phyloP scores from a whole-genome alignment of 257 asterid genomes.

The Rubia yunnanensis region DNA sequence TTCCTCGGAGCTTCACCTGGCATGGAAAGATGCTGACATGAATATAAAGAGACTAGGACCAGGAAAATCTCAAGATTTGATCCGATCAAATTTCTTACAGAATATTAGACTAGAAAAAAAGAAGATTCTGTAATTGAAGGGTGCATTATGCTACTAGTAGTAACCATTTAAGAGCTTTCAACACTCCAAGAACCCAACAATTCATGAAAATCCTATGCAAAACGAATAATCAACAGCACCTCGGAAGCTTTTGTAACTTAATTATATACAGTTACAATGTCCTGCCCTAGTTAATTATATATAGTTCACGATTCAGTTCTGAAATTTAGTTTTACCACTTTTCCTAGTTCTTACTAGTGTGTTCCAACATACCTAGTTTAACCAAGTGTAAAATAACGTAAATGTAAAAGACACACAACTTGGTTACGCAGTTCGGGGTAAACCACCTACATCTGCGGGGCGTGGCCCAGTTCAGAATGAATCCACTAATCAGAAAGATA shows the following conservation, averaged over 20 bases:
- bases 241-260: background rate
- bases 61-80: background rate
- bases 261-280: background rate
- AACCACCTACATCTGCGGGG: too few species aligned
- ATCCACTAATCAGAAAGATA: too few species aligned
- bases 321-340: too few species aligned
- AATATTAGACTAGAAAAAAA: too few species aligned
- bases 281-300: background rate
- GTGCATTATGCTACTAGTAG: background rate
- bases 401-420: too few species aligned
- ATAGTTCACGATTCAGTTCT: too few species aligned
- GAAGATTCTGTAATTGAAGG: background rate
- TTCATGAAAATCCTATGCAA: background rate
- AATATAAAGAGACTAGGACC: background rate
- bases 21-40: background rate
- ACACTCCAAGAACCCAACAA: background rate
- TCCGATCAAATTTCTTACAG: background rate
- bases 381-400: too few species aligned
- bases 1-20: conserved; percentile 81
- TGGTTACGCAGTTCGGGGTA: too few species aligned
- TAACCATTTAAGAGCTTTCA: background rate
- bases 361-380: too few species aligned
- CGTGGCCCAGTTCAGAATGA: too few species aligned
- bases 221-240: background rate
- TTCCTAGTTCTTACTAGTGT: too few species aligned